Percentiles rank a stretch among this genome's conserved stretches.
Conservation (phyloP, 768 basidiomycete species). For the Lactarius vividus region DNA sequence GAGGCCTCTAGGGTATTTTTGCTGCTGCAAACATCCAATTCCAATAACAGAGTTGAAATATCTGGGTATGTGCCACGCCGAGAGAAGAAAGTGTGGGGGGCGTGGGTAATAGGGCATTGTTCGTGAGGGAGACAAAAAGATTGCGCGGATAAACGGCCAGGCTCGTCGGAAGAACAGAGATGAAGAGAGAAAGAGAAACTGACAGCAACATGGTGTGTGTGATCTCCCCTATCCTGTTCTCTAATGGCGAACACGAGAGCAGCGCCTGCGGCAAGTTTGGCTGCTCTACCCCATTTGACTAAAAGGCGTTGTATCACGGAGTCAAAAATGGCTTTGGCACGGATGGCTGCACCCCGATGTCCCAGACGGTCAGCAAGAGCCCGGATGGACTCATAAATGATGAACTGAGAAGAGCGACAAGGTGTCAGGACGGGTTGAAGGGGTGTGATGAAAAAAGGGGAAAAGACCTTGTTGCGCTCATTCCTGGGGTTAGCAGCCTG, state of each 20-base stretch:
- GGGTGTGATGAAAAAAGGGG: conserved; percentile 23
- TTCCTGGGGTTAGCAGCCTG: conserved; percentile 65
- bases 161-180: neutral
- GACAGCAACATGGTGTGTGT: conserved; percentile 65
- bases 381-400: conserved; percentile 62
- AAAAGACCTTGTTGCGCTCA: conserved; percentile 56
- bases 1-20: neutral
- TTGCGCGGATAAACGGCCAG: neutral
- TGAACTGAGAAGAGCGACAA: conserved; percentile 40
- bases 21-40: neutral
- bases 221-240: conserved; percentile 65
- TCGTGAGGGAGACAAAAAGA: neutral
- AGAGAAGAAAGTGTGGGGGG: neutral
- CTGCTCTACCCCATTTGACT: conserved; percentile 73
- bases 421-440: conserved; percentile 2
- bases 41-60: neutral
- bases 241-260: conserved; percentile 69
- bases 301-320: conserved; percentile 55
- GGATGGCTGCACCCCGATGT: conserved; percentile 57
- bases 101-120: neutral
- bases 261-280: conserved; percentile 66
- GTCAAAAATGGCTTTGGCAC: conserved; percentile 66
- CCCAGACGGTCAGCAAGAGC: conserved; percentile 58
- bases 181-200: conserved; percentile 14
- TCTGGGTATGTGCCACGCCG: neutral